phyloP scores from a whole-genome alignment of 2,329 filamentous ascomycete species.

The Metarhizium guizhouense region DNA sequence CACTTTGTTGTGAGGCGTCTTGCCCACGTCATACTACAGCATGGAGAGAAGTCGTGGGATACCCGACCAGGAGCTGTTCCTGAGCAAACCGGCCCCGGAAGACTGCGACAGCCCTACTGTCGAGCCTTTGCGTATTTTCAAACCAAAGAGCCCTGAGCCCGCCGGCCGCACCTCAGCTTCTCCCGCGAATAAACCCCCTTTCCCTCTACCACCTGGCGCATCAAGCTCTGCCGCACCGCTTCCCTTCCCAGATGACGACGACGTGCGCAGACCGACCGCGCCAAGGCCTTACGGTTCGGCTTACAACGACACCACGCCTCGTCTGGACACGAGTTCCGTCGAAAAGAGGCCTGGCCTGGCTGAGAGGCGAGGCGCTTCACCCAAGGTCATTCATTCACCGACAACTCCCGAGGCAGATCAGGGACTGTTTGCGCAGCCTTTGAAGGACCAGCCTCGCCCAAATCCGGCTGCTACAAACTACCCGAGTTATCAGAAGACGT shows the following conservation, averaged over 20 bases:
- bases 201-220: slow-evolving; percentile 58
- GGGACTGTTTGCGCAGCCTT: slow-evolving; percentile 66
- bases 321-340: slow-evolving; percentile 45
- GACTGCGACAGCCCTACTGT: slow-evolving; percentile 66
- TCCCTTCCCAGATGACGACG: slow-evolving; percentile 66
- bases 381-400: slow-evolving; percentile 76
- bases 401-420: slow-evolving; percentile 69
- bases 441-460: slow-evolving; percentile 33
- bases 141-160: slow-evolving; percentile 59
- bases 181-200: slow-evolving; percentile 44
- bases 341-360: slow-evolving; percentile 60
- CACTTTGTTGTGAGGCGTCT: background rate
- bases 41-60: slow-evolving; percentile 53
- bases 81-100: slow-evolving; percentile 46
- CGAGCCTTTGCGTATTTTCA: slow-evolving; percentile 77
- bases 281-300: slow-evolving; percentile 36
- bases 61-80: slow-evolving; percentile 76
- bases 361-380: slow-evolving; percentile 72
- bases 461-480: slow-evolving; percentile 33
- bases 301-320: slow-evolving; percentile 42
- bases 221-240: slow-evolving; percentile 59
- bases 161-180: slow-evolving; percentile 28
- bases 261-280: slow-evolving; percentile 36
- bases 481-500: slow-evolving; percentile 45
- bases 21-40: slow-evolving; percentile 16